These are phyloP conservation scores for Colletotrichum tropicicola DNA, from an alignment of 2,329 filamentous ascomycete genomes.

Conservation along the genomic window DNA sequence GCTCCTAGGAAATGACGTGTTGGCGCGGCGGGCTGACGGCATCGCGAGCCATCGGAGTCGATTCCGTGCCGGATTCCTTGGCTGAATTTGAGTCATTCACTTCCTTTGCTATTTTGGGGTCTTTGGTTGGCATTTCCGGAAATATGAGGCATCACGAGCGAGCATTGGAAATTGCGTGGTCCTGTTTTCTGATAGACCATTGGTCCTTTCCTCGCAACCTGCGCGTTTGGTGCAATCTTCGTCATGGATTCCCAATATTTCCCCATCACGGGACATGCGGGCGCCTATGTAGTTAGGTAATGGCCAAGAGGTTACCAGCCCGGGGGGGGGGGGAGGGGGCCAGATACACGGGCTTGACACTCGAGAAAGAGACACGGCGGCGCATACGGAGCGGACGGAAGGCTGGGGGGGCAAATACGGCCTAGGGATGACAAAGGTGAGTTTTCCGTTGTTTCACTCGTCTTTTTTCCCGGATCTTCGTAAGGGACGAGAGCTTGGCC, in stretches of 20 bases:
- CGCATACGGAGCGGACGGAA: too few species aligned
- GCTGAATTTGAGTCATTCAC: neutral
- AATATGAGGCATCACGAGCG: slow-evolving; percentile 13
- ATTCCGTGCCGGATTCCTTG: neutral
- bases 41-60: neutral
- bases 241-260: neutral
- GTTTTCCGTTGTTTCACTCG: too few species aligned
- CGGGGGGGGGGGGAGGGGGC: neutral
- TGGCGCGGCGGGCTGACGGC: slow-evolving; percentile 1
- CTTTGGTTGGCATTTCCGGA: neutral
- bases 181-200: neutral
- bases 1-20: neutral
- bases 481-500: too few species aligned
- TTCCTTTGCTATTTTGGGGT: neutral
- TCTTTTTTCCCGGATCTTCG: neutral
- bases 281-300: slow-evolving; percentile 8
- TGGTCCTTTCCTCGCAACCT: neutral
- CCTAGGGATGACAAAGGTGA: too few species aligned
- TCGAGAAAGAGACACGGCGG: neutral
- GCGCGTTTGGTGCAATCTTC: neutral
- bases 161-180: neutral
- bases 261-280: neutral
- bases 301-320: neutral
- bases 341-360: neutral
- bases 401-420: too few species aligned